Conservation (phyloP, 176 grass and related monocot genomes). For the Carex scoparia region DNA sequence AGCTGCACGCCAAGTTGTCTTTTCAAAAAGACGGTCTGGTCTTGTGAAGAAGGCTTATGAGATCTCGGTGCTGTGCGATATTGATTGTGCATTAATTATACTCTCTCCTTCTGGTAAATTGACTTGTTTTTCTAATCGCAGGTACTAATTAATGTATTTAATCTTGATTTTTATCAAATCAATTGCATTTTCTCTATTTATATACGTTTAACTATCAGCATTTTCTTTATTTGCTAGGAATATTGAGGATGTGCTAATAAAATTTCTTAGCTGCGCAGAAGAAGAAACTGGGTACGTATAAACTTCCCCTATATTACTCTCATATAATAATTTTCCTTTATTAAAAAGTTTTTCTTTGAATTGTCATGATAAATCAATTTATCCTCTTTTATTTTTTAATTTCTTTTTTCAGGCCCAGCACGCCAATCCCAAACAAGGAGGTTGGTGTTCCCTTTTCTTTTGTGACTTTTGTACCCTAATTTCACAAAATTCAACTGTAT, state of each 20-base stretch:
- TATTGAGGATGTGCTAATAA: slow-evolving; percentile 5
- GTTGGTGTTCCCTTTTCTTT: not conserved
- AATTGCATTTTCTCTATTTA: not conserved
- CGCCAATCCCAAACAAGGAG: not conserved
- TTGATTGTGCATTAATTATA: not conserved
- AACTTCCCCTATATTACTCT: not conserved
- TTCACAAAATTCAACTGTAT: not conserved
- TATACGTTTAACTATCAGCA: not conserved
- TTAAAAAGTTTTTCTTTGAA: not conserved
- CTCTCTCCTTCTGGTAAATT: slow-evolving; percentile 2
- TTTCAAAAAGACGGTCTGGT: too few species aligned
- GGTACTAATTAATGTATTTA: not conserved
- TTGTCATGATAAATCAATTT: not conserved
- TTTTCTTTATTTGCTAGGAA: not conserved
- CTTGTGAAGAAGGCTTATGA: too few species aligned
- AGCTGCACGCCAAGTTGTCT: not conserved
- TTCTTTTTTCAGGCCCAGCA: not conserved
- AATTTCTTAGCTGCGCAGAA: not conserved
- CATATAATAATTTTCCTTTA: not conserved
- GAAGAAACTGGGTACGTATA: not conserved
- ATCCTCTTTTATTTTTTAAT: not conserved
- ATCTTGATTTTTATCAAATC: too few species aligned
- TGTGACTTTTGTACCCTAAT: not conserved
- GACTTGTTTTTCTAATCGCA: not conserved
- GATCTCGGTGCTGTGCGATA: not conserved